Base-by-base conservation (phyloP, 495 filamentous ascomycete species). In the Clavariopsis aquatica region DNA sequence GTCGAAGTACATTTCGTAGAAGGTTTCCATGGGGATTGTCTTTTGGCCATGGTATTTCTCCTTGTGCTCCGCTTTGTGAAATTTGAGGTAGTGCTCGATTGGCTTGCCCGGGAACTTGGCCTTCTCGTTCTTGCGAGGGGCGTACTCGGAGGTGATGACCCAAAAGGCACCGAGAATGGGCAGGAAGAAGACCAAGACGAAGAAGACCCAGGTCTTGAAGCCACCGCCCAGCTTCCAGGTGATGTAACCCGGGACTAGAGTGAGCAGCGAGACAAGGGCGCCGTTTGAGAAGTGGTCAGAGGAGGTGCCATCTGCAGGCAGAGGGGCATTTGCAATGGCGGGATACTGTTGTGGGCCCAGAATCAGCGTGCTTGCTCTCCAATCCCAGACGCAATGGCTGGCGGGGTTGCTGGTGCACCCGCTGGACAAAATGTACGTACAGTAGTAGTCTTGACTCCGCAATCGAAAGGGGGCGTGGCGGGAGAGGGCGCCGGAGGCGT, bases 1-100 rank as follows among this genome's bases (percentile, higher is more conserved):
- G 69, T 90, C 86, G 73, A 94, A 92, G 80, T 93, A 94, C 88
- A 87, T 92, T 75, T 94, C 89, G 64, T 91, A 84, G 79, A 95
- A 95, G 47, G 89, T 92, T 78, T 90, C 83, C 82, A 94, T 85
- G 52, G 91, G 88, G 63, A 95, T 92, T 78, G 89, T 91, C 79
- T 82, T 90, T 71, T 79, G 80, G 75, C 91, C 91, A 71, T 81
- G 78, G 78, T 90, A 96, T 76, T 85, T 90, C 62, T 80, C 75
- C 68, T 82, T 77, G 75, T 96, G 89, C 55, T 81, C 82, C 62
- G 85, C 81, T 63, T 86, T 89, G 79, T 91, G 88, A 82, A 96
- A 96, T 43, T 83, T 85, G 66, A 96, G 82, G 75, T 95, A 95
- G 77, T 90, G 82, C 76, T 94, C 90, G 62, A 96, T 81, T 31